Evolutionary conservation across 768 basidiomycete species (phyloP).

Genomic region (Leucogyrophana mollusca): DNA sequence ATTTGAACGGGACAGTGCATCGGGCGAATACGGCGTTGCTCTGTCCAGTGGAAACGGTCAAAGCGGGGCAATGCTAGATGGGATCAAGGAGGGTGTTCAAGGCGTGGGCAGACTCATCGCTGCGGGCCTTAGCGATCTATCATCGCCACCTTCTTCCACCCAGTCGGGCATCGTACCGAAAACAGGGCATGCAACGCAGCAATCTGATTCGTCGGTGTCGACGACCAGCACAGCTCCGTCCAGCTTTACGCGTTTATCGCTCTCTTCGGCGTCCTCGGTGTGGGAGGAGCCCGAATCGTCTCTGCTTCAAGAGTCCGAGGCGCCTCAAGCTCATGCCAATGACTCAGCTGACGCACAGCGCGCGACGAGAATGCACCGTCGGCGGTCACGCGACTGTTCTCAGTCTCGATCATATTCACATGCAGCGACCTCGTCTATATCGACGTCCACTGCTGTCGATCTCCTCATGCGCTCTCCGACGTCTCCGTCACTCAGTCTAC

Average conservation of each 20-base stretch:
- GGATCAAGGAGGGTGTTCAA: slow-evolving; percentile 65
- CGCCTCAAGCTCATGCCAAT: slow-evolving; percentile 5
- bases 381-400: slow-evolving; percentile 24
- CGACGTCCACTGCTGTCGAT: neutral
- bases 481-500: no score
- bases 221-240: slow-evolving; percentile 22
- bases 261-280: slow-evolving; percentile 46
- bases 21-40: slow-evolving; percentile 9
- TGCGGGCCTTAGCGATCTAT: slow-evolving; percentile 38
- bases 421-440: neutral
- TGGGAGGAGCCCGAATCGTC: slow-evolving; percentile 30
- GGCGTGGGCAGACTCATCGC: slow-evolving; percentile 56
- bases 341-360: slow-evolving; percentile 23
- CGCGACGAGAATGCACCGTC: slow-evolving; percentile 21
- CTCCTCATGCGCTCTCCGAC: no score
- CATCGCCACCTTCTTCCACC: slow-evolving; percentile 17
- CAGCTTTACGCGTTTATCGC: slow-evolving; percentile 31
- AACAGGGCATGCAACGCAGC: slow-evolving; percentile 17
- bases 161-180: slow-evolving; percentile 9
- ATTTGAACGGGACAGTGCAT: slow-evolving; percentile 37
- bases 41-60: neutral
- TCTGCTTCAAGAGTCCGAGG: slow-evolving; percentile 16
- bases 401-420: neutral
- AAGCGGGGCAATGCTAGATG: slow-evolving; percentile 48
- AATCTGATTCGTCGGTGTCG: no score